phyloP scores from a whole-genome alignment of 2,329 filamentous ascomycete species.

The Aspergillus ochraceoroseus region DNA sequence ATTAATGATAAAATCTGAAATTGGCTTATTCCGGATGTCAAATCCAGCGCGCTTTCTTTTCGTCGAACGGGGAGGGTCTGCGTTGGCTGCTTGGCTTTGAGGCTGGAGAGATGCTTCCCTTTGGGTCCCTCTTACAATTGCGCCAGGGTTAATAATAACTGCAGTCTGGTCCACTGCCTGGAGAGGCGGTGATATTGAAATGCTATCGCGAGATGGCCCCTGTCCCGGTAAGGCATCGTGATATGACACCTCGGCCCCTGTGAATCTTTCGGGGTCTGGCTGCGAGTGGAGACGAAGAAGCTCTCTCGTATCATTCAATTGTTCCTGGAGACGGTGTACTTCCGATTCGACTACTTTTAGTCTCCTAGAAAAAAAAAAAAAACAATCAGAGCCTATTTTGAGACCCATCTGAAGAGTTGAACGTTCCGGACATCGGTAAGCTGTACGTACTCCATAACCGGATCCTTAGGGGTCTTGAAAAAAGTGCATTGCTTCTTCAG shows the following conservation, averaged over 20 bases:
- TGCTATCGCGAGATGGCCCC: too few relatives aligned
- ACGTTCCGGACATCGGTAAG: too few relatives aligned
- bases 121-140: too few relatives aligned
- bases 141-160: too few relatives aligned
- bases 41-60: slow-evolving; percentile 34
- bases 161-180: too few relatives aligned
- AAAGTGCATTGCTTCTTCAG: slow-evolving; percentile 36
- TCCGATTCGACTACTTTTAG: slow-evolving; percentile 34
- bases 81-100: not conserved
- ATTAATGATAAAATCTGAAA: slow-evolving; percentile 35
- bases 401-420: too few relatives aligned
- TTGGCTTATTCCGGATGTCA: slow-evolving; percentile 31
- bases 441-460: slow-evolving; percentile 26
- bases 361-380: slow-evolving; percentile 21
- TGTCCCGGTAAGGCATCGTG: too few relatives aligned
- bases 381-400: too few relatives aligned
- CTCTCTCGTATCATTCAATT: slow-evolving; percentile 27
- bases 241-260: not conserved
- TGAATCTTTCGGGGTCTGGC: not conserved
- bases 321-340: slow-evolving; percentile 26
- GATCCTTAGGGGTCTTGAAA: slow-evolving; percentile 34
- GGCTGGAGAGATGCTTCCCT: not conserved
- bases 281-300: slow-evolving; percentile 17
- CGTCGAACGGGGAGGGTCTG: slow-evolving; percentile 2
- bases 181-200: too few relatives aligned